Evolutionary conservation across 495 filamentous ascomycete genomes (phyloP), one percentile per base, ranked within the genome.

Genomic region (Choiromyces venosus): DNA sequence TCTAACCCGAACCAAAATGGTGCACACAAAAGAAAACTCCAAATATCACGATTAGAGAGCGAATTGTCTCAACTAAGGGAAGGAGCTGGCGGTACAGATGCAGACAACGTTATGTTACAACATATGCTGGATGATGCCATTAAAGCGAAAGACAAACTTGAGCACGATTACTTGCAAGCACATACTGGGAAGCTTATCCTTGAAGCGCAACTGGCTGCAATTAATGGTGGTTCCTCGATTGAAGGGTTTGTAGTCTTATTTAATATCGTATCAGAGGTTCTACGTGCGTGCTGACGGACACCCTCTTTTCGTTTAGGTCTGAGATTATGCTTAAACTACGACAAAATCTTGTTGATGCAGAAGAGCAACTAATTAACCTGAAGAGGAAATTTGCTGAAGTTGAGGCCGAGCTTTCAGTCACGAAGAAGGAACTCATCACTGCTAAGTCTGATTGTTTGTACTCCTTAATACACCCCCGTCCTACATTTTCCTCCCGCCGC

Each of bases 371-470:
- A 36, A 76, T 76, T 37, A 70, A 75, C 37, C 74, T 74, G 44
- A 81, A 79, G 65, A 44, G 74, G 44, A 74, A 73, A 52, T 71
- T 75, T 66, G 74, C 78, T 6, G 82, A 83, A 61, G 66, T 73
- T 39, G 76, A 79, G 35, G 78, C 78, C n/a, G 74, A 82, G 61
- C 76, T 83, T 38, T 73, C 71, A 16, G 75, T 70, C 52, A 71
- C 72, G 19, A 79, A 75, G 73, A 74, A 76, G 69, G 80, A 81
- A 36, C 74, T 83, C 44, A 72, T 77, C 65, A 81, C 75, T 56
- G 82, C 82, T n/a, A 72, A 82, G 69, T 79, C 80, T 52, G 82
- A 83, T 70, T 76, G 82, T 83, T 81, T 44, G 81, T 78, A 68
- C 68, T 68, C 69, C 75, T 70, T 67, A 37, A 40, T 52, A 77